Evolutionary conservation across 2,329 filamentous ascomycete species (phyloP).

Genomic region (Thyridium curvatum): DNA sequence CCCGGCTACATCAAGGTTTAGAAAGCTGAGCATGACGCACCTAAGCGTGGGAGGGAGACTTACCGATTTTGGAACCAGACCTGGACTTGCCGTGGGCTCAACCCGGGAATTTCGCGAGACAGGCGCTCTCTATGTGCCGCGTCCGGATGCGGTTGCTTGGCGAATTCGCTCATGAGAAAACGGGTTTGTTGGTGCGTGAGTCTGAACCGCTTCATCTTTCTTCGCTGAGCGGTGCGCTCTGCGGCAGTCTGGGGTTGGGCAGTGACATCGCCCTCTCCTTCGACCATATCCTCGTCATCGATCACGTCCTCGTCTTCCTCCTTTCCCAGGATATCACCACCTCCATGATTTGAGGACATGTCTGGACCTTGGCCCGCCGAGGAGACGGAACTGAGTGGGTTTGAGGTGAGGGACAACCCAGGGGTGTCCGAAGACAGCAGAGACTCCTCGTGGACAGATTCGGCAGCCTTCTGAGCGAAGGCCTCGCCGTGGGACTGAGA

Average conservation of each 20-base stretch:
- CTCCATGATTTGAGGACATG: conserved; percentile 23
- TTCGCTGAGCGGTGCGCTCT: conserved; percentile 49
- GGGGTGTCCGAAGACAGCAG: conserved; percentile 31
- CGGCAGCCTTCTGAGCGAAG: conserved; percentile 28
- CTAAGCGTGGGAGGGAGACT: too few species aligned
- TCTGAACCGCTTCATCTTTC: conserved; percentile 76
- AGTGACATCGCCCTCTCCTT: conserved; percentile 37
- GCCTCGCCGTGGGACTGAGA: conserved; percentile 21
- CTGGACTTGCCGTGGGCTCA: conserved; percentile 89
- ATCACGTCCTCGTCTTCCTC: conserved; percentile 45
- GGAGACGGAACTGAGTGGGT: conserved; percentile 31
- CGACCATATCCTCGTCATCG: conserved; percentile 53
- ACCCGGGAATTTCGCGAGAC: conserved; percentile 81
- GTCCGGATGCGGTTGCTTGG: conserved; percentile 89
- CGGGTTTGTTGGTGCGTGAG: conserved; percentile 96
- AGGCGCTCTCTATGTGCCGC: conserved; percentile 83
- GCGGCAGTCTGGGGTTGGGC: conserved; percentile 45
- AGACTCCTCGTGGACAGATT: conserved; percentile 30
- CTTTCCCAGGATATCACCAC: conserved; percentile 22
- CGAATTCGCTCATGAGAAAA: conserved; percentile 95
- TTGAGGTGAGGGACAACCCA: conserved; percentile 28
- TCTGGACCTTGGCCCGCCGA: conserved; percentile 27
- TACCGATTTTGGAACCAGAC: conserved; percentile 99
- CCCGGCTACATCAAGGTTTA: conserved; percentile 39
- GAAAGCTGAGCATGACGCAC: too few species aligned